Base-by-base conservation (phyloP, 371 early-diverging fungal species). In the Mortierella sp. region DNA sequence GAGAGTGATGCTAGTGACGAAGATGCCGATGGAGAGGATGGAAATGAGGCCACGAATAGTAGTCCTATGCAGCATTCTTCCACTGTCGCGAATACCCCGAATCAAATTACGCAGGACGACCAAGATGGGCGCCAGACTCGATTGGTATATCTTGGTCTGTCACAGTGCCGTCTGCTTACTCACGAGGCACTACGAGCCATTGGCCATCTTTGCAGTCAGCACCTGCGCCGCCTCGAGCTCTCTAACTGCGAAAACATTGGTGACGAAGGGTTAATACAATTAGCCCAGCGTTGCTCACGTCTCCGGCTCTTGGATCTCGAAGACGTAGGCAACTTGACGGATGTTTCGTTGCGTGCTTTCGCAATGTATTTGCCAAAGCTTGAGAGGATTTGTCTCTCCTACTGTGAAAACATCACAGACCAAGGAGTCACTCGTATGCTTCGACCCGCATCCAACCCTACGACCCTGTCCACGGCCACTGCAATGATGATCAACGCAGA, bases 221-320 rank as follows among this genome's bases (percentile, higher is more conserved):
- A 73, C 9, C 65, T 90, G 1, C 84, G 86, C 0, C 90, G 88
- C 50, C 84, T 90, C 19, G 87, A 88, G 59, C 70, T 90, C 28
- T 81, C 90, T 0, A 85, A 85, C 22, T 89, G 90, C 62, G 82
- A 84, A 2, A 60, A 71, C 13, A 61, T 90, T 21, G 85, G 85
- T 0, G 89, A 90, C 58, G 85, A 86, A 24, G 90, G 89, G 1
- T 82, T 89, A 8, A 62, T 77, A 19, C 69, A 77, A 59, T 63
- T 90, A 24, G 77, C 85, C 4, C 86, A 87, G 45, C 77, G 86
- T 4, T 67, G 88, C 43, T 69, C 74, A 0, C 75, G 70, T 4
- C 76, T 90, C 16, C 70, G 77, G 0, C 68, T 83, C 63, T 61
- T 90, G 21, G 90, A 90, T 69, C 84, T 90, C n/a, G 90, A 90